Conservation (phyloP, 2,329 filamentous ascomycete genomes). For the Xylaria sp. region DNA sequence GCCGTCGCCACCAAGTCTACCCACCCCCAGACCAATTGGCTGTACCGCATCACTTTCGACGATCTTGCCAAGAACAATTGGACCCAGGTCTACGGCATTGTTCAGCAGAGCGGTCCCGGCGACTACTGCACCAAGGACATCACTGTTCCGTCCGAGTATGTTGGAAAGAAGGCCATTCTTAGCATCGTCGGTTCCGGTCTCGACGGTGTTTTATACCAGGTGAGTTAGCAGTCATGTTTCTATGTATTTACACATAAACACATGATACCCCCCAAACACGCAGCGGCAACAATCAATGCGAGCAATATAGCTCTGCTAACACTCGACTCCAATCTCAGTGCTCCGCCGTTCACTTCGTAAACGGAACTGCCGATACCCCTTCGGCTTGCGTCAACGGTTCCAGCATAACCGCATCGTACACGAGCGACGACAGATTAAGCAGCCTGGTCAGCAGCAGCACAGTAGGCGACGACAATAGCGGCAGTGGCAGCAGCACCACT, state of each 20-base stretch:
- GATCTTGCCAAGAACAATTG: constrained; percentile 59
- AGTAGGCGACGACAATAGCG: constrained; percentile 20
- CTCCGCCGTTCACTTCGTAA: constrained; percentile 65
- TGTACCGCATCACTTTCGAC: constrained; percentile 68
- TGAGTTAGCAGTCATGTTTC: constrained; percentile 44
- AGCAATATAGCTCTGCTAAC: background rate
- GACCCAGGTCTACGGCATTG: constrained; percentile 64
- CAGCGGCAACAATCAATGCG: background rate
- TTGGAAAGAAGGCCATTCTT: constrained; percentile 65
- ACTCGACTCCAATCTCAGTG: constrained; percentile 53
- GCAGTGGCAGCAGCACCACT: background rate
- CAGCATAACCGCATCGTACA: constrained; percentile 48
- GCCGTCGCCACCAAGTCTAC: constrained; percentile 59
- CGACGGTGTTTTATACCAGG: constrained; percentile 68
- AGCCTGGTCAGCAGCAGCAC: constrained; percentile 46
- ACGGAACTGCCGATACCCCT: constrained; percentile 49
- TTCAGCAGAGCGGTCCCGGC: constrained; percentile 65
- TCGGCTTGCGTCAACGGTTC: constrained; percentile 54
- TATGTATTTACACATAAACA: background rate
- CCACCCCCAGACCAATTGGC: constrained; percentile 65
- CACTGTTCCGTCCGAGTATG: constrained; percentile 60
- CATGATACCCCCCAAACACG: background rate
- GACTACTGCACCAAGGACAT: constrained; percentile 63
- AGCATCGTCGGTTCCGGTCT: constrained; percentile 61
- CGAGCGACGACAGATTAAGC: constrained; percentile 47